These are phyloP conservation scores for Isatis lusitanica DNA, from an alignment of 441 rosid genomes.

Conservation along the genomic window DNA sequence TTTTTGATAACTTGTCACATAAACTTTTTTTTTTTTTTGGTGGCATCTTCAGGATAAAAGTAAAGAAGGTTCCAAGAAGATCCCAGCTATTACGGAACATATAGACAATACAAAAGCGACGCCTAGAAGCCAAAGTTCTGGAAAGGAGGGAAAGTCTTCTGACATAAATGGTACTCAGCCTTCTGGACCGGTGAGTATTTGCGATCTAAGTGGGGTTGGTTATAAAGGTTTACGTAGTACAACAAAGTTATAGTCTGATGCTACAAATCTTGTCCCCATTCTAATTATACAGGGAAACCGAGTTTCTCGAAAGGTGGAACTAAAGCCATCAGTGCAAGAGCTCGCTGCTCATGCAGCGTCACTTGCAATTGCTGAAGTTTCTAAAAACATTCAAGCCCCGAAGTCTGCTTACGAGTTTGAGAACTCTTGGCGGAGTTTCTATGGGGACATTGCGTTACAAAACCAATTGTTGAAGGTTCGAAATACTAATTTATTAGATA, in stretches of 20 bases:
- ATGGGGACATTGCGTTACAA: constrained; percentile 62
- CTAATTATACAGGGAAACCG: constrained; percentile 42
- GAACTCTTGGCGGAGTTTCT: constrained; percentile 77
- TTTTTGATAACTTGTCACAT: background rate
- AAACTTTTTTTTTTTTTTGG: background rate
- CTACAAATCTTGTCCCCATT: background rate
- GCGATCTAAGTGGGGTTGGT: background rate
- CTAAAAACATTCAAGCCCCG: constrained; percentile 65
- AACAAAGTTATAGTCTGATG: background rate
- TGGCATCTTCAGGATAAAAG: constrained; percentile 42
- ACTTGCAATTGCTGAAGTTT: constrained; percentile 70
- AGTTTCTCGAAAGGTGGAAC: constrained; percentile 43
- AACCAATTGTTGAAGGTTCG: constrained; percentile 72
- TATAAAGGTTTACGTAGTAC: background rate
- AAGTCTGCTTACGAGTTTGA: constrained; percentile 89
- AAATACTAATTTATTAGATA: background rate
- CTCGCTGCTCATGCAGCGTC: constrained; percentile 86
- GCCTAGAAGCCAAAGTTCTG: constrained; percentile 36
- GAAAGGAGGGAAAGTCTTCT: constrained; percentile 31
- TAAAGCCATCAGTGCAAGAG: constrained; percentile 71
- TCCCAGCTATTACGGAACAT: constrained; percentile 40
- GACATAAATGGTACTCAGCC: constrained; percentile 30
- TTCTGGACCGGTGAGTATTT: constrained; percentile 42
- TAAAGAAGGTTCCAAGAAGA: constrained; percentile 38
- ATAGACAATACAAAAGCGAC: constrained; percentile 37